These are phyloP conservation scores for Russula emetica DNA, from an alignment of 768 basidiomycete species.

Conservation along the genomic window DNA sequence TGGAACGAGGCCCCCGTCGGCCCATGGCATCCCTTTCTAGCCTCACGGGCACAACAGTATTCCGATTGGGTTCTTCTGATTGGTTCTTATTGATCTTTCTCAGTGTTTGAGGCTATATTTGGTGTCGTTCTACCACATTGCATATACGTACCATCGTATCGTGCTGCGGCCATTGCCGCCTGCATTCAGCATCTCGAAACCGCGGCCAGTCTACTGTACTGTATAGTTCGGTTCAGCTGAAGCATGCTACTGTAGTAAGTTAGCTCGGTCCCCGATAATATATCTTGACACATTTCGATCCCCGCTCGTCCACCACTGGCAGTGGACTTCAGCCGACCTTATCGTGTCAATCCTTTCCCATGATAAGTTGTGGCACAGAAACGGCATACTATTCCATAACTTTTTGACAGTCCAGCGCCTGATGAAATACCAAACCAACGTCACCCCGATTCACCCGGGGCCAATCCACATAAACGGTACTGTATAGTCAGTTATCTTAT, in stretches of 20 bases:
- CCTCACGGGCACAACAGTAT: neutral
- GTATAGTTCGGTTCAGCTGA: too few relatives aligned
- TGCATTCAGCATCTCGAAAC: neutral
- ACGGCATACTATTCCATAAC: neutral
- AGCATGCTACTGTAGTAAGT: too few relatives aligned
- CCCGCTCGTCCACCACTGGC: too few relatives aligned
- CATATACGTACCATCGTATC: neutral
- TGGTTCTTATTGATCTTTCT: too few relatives aligned
- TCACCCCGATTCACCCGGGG: neutral
- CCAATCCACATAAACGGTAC: neutral
- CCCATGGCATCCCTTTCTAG: neutral
- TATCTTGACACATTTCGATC: too few relatives aligned
- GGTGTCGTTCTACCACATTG: neutral
- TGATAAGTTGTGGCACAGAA: neutral
- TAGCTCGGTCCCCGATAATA: too few relatives aligned
- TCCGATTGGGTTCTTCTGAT: too few relatives aligned
- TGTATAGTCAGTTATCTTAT: too few relatives aligned
- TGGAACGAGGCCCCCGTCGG: neutral
- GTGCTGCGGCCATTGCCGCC: neutral
- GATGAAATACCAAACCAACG: too few relatives aligned
- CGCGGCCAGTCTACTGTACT: too few relatives aligned
- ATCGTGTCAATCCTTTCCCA: neutral
- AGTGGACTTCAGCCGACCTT: neutral
- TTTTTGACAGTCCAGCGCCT: neutral
- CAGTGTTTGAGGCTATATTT: too few relatives aligned